Evolutionary conservation across 2,329 filamentous ascomycete genomes (phyloP), one percentile per base, ranked within the genome.

Genomic region (Pseudocercospora fijiensis): DNA sequence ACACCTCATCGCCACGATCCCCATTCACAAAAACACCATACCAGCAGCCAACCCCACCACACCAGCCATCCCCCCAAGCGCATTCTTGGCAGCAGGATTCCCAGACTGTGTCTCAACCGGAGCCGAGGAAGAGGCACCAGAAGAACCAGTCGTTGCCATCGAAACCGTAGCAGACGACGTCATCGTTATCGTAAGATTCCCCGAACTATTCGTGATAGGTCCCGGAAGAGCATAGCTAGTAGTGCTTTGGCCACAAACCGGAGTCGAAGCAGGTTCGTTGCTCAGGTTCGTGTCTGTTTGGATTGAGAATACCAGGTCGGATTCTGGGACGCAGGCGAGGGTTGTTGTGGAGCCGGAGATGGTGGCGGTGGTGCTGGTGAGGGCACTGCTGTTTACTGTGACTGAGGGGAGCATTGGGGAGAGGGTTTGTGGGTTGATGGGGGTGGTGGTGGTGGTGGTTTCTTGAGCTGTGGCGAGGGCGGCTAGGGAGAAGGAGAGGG

Each of bases 241-340:
- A 33, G 57, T 57, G 53, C 27, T 58, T 20, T 45, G 37, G 3
- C 28, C 63, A 33, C 63, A 65, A 49, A 62, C 16, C 24, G 63
- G 63, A 10, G 63, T 65, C 13, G 63, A 61, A 22, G 60, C 33
- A 52, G 63, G 53, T 11, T 58, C 62, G 6, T 65, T 63, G 13
- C 49, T 30, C 27, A 66, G 49, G 51, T 61, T 37, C n/a, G 67
- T 68, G 47, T 68, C 65, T 43, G 67, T 68, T 41, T 68, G 67
- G 13, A 68, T 68, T 30, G 62, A 67, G 59, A 68, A 65, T 9
- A 67, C 26, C n/a, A 60, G 18, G 20, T 65, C 60, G 20, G 56
- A 56, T 45, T 63, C 58, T 3, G 62, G 65, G 16, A 62, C 41
- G 49, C 66, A 67, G 18, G 56, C 59, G 22, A 37, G 47, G 11